These are phyloP conservation scores for Aspergillus panamensis DNA, from an alignment of 495 filamentous ascomycete species.

Conservation along the genomic window DNA sequence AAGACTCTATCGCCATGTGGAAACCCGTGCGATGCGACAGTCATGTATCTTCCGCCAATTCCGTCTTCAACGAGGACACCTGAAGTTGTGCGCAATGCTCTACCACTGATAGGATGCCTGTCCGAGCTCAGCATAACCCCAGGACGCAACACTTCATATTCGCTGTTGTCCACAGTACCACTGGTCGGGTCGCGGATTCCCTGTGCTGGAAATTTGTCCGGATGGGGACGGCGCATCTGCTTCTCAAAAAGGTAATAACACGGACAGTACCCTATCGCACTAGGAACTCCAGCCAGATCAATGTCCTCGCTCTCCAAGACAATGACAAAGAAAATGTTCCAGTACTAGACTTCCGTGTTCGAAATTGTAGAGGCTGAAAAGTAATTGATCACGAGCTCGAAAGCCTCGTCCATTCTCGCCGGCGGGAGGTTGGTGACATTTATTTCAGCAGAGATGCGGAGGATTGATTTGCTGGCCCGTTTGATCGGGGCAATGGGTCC, in stretches of 20 bases:
- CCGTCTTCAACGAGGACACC: slow-evolving; percentile 12
- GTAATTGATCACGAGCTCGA: slow-evolving; percentile 4
- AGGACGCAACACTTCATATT: slow-evolving; percentile 1
- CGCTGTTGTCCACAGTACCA: background rate
- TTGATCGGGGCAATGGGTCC: background rate
- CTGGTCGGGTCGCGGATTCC: background rate
- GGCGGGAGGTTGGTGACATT: slow-evolving; percentile 1
- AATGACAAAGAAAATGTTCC: slow-evolving; percentile 8
- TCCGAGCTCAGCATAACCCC: slow-evolving; percentile 5
- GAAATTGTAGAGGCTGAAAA: background rate
- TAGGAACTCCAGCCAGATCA: slow-evolving; percentile 2
- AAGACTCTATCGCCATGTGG: slow-evolving; percentile 5
- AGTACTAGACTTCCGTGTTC: slow-evolving; percentile 2
- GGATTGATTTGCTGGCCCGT: background rate
- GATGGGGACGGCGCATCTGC: background rate
- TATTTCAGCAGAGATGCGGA: background rate
- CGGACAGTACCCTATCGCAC: background rate
- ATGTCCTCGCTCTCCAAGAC: background rate
- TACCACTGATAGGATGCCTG: background rate
- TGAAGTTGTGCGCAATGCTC: slow-evolving; percentile 4
- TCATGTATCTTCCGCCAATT: slow-evolving; percentile 7
- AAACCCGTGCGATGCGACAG: slow-evolving; percentile 8
- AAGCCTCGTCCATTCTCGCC: slow-evolving; percentile 2
- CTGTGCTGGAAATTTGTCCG: background rate
- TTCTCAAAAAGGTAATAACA: slow-evolving; percentile 4